Evolutionary conservation across 306 rosid species (phyloP), one percentile per base, ranked within the genome.

Genomic region (Cucurbita maxima): DNA sequence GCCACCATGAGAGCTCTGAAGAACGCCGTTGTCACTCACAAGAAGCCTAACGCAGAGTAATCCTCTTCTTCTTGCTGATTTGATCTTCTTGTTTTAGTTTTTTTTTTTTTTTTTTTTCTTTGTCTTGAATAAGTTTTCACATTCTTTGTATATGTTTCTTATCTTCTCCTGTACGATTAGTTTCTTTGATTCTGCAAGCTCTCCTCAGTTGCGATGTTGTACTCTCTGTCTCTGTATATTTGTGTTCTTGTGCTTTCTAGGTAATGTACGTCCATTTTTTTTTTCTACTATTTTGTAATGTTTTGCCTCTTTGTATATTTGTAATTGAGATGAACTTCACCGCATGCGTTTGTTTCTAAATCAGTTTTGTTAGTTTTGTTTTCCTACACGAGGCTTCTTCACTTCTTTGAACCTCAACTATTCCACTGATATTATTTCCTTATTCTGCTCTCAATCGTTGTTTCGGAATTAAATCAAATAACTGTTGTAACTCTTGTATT

Each of bases 11-110:
- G 76, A 77, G 70, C 69, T 57, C 76, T 60, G 11, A 77, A 51
- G 43, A 43, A 38, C 40, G 69, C 76, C 55, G 76, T 69, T 40
- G 40, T 67, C 75, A 53, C 79, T 77, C 60, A 19, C 57, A 77
- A 81, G 71, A 81, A 73, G 76, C 81, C 76, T 37, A 55, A 50
- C 22, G 16, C 56, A 18, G 74, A 67, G 84, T 81, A 76, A 77
- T 38, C 43, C 7, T 40, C 50, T n/a, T 41, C 50, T 77, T 22
- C 63, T 52, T 0, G 18, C 18, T 71, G 37, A 3, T 67, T 68
- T 37, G 47, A 36, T 22, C 55, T 43, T 70, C 15, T 43, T 12
- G 19, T 45, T 68, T 30, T 30, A 30, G 34, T 30, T 30, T 30
- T 30, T 2, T 30, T 30, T 30, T 30, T 30, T 0, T 30, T 25